These are phyloP conservation scores for Mitragyna speciosa DNA, from an alignment of 257 asterid genomes.

Conservation along the genomic window DNA sequence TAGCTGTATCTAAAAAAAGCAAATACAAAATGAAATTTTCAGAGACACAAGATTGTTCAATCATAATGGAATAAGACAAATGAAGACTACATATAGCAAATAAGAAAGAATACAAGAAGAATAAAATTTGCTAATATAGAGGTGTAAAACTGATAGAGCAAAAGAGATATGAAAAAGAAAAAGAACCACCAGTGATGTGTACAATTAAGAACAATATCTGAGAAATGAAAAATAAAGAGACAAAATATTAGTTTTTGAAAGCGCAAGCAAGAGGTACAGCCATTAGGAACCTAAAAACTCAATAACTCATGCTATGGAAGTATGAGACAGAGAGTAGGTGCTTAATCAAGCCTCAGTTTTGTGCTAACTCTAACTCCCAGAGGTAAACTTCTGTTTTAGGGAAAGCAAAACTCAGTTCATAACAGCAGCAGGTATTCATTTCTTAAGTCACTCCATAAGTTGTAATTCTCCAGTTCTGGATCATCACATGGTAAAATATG, in stretches of 20 bases:
- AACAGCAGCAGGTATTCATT: too few species aligned
- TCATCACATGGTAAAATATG: too few species aligned
- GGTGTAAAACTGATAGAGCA: background rate
- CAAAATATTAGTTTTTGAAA: background rate
- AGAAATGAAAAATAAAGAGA: background rate
- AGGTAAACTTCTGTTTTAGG: too few species aligned
- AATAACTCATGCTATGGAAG: background rate
- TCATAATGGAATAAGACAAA: background rate
- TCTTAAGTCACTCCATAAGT: too few species aligned
- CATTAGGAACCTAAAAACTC: too few species aligned
- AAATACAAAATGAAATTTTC: slow-evolving; percentile 9
- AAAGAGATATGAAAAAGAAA: background rate
- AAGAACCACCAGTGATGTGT: background rate
- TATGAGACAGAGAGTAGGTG: too few species aligned
- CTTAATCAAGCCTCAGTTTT: too few species aligned
- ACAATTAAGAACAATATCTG: background rate
- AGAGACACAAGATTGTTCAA: slow-evolving; percentile 7
- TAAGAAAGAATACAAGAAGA: background rate
- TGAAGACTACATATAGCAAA: background rate
- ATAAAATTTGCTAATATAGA: background rate
- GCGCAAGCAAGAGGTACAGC: background rate
- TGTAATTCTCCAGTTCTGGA: too few species aligned
- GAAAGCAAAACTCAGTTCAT: too few species aligned
- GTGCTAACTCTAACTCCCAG: too few species aligned
- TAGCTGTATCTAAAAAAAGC: slow-evolving; percentile 40